phyloP scores from a whole-genome alignment of 108 stramenopile genomes.

The Licmophora abbreviata region DNA sequence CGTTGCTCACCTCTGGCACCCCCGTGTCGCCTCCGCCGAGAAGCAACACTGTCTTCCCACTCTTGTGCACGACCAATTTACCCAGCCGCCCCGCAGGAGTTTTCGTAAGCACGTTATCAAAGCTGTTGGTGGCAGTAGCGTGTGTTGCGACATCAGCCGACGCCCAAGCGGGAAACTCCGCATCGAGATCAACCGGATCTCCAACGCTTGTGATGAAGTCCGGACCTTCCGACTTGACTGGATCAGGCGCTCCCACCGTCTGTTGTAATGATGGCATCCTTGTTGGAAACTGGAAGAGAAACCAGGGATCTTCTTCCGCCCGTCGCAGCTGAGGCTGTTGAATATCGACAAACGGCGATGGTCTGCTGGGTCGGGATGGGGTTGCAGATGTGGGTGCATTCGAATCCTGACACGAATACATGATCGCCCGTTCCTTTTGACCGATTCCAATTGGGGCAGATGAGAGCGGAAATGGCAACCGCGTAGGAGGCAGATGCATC shows the following conservation, averaged over 20 bases:
- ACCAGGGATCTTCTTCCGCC: slow-evolving; percentile 37
- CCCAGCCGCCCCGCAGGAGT: slow-evolving; percentile 61
- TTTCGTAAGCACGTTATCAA: slow-evolving; percentile 58
- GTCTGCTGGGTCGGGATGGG: too few relatives aligned
- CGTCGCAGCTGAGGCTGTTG: neutral
- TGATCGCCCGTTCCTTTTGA: neutral
- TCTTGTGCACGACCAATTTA: slow-evolving; percentile 67
- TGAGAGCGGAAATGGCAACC: slow-evolving; percentile 38
- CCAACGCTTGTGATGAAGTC: neutral
- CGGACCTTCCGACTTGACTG: neutral
- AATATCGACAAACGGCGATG: slow-evolving; percentile 35
- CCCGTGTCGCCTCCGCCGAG: slow-evolving; percentile 49
- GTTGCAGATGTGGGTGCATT: too few relatives aligned
- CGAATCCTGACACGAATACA: too few relatives aligned
- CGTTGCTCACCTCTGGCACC: slow-evolving; percentile 31
- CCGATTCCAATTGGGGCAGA: slow-evolving; percentile 10
- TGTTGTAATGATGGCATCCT: slow-evolving; percentile 34
- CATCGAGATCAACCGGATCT: neutral
- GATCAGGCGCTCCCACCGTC: neutral
- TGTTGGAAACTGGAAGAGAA: slow-evolving; percentile 54
- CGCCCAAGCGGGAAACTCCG: neutral
- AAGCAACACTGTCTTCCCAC: slow-evolving; percentile 71
- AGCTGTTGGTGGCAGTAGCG: slow-evolving; percentile 12
- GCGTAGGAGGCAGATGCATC: slow-evolving; percentile 17
- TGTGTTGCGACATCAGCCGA: neutral